phyloP scores from a whole-genome alignment of 225 moss, liverwort and hornwort species.

The Anthoceros angustus region DNA sequence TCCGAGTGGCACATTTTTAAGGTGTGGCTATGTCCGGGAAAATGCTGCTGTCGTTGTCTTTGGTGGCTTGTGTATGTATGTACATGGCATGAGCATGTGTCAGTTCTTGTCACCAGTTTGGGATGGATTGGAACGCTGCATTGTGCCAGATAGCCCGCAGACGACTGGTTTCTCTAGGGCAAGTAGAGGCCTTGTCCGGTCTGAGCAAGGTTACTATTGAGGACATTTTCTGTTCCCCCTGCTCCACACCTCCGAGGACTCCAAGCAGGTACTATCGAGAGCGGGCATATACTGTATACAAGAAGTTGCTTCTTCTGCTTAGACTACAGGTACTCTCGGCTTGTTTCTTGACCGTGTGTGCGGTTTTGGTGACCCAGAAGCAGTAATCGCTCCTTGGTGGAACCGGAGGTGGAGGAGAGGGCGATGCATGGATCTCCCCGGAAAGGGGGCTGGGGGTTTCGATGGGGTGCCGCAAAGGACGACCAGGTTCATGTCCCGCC shows the following conservation, averaged over 20 bases:
- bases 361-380: neutral
- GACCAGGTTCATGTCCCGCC: conserved; percentile 51
- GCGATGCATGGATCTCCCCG: conserved; percentile 63
- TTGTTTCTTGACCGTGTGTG: neutral
- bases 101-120: neutral
- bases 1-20: conserved; percentile 83
- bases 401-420: conserved; percentile 50
- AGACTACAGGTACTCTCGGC: neutral
- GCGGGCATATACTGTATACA: conserved; percentile 23
- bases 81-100: neutral
- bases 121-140: neutral
- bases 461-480: conserved; percentile 71
- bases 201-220: conserved; percentile 50
- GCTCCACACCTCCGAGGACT: conserved; percentile 59
- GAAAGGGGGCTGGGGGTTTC: conserved; percentile 76
- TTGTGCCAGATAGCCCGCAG: conserved; percentile 57
- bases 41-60: neutral
- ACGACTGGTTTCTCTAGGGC: conserved; percentile 77
- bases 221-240: conserved; percentile 14
- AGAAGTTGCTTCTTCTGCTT: neutral
- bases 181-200: conserved; percentile 36
- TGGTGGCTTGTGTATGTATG: neutral
- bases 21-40: conserved; percentile 20
- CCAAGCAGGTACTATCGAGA: conserved; percentile 27
- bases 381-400: conserved; percentile 5